Base-by-base conservation (phyloP, 1,284 basidiomycete species). In the Sutorius eximius region DNA sequence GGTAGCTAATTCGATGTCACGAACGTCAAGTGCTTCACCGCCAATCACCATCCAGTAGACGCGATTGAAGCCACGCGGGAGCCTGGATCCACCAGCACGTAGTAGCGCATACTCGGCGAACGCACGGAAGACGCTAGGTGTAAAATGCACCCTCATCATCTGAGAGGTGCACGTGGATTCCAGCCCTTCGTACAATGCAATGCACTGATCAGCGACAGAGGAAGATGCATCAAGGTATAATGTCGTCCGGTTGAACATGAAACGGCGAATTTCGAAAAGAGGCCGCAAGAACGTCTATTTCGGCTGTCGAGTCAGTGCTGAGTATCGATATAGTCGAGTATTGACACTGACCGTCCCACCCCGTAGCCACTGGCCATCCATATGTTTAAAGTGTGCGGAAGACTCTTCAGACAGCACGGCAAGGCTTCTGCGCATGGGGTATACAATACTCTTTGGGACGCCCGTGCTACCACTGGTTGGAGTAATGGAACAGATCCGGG, bases 11-110 rank as follows among this genome's bases (percentile, higher is more conserved):
- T 67, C 60, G 24, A 70, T 47, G 48, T 70, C 68, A 40, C 44
- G 54, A 49, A 57, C n/a, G 44, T 54, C 52, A 6, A 69, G 55
- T 10, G 55, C 45, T 57, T 70, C 66, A 4, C 66, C 68, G 11
- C 60, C 68, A 27, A 70, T 69, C 8, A 67, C 68, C 54, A 68
- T 44, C 66, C 68, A 70, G 36, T 69, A 69, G 16, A 68, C 54
- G 29, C 66, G 67, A 30, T 60, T 65, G 22, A 67, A 68, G 1
- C 66, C 64, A 37, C 60, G 53, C 20, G 64, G 62, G 22, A 68
- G 49, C 15, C 42, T 42, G 16, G 58, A 53, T 24, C 65, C 57
- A 40, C 57, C 57, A 36, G 58, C 51, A 18, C 58, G 64, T 51
- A 61, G 54, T 20, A 53, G 54, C 11, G 59, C 63, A 45, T 57